Percentiles rank a stretch among this genome's conserved stretches.
Evolutionary conservation across 306 rosid species (phyloP).

Genomic region (Gastrolobium bilobum): DNA sequence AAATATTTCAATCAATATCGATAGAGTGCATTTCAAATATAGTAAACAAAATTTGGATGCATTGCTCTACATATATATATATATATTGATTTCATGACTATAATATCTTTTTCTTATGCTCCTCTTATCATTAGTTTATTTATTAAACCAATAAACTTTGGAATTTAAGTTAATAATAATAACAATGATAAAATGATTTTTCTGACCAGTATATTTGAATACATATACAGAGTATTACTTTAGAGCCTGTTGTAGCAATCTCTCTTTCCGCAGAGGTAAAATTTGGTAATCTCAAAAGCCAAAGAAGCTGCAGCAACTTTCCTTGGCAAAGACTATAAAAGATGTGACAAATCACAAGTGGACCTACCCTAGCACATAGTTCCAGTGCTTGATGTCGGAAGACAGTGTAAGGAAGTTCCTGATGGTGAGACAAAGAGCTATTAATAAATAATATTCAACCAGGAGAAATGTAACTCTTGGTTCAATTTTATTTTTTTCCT

Average conservation of each 20-base stretch:
- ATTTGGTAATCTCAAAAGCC: neutral
- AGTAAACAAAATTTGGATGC: neutral
- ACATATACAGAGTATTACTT: neutral
- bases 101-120: neutral
- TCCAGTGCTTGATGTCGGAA: conserved; percentile 78
- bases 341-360: neutral
- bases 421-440: conserved; percentile 27
- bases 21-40: neutral
- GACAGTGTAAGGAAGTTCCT: conserved; percentile 66
- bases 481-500: neutral
- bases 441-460: conserved; percentile 26
- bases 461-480: neutral
- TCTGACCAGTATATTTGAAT: neutral
- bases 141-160: neutral
- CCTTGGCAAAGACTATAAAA: neutral
- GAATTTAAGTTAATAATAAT: no score
- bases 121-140: neutral
- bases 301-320: no score
- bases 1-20: neutral
- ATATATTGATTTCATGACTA: neutral
- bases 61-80: neutral
- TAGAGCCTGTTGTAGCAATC: neutral
- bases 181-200: no score
- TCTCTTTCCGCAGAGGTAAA: neutral
- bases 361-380: conserved; percentile 81